Percentiles rank a stretch among this genome's conserved stretches.
Conservation (phyloP, 2,329 filamentous ascomycete species). For the Monilinia aucupariae region DNA sequence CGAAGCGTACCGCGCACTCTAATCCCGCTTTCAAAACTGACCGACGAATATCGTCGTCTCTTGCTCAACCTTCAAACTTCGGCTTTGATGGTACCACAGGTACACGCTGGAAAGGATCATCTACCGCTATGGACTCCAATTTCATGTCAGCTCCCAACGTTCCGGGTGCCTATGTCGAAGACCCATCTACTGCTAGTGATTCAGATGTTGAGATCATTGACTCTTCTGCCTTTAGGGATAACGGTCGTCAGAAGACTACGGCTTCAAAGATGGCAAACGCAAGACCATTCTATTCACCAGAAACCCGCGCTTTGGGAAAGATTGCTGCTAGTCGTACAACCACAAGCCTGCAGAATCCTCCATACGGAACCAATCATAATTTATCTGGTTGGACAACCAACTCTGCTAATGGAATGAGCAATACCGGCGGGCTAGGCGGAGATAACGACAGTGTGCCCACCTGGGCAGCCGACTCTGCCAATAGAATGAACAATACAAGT, state of each 20-base stretch:
- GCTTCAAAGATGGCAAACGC: not conserved
- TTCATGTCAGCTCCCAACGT: slow-evolving; percentile 12
- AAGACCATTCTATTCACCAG: slow-evolving; percentile 15
- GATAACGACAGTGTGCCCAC: not conserved
- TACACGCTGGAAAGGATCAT: not conserved
- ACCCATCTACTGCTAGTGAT: slow-evolving; percentile 25
- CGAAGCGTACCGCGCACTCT: not conserved
- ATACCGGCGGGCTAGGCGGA: not conserved
- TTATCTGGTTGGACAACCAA: slow-evolving; percentile 22
- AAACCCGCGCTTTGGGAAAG: slow-evolving; percentile 21
- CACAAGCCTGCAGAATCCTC: slow-evolving; percentile 13
- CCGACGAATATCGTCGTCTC: not conserved
- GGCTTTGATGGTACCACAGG: not conserved
- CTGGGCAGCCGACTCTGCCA: not conserved
- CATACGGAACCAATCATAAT: slow-evolving; percentile 29
- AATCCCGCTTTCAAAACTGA: not conserved
- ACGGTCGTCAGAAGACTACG: slow-evolving; percentile 22
- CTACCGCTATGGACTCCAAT: slow-evolving; percentile 14
- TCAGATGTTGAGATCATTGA: slow-evolving; percentile 34
- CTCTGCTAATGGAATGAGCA: not conserved
- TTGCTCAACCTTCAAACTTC: not conserved
- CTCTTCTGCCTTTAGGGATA: slow-evolving; percentile 28
- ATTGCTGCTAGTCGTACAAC: slow-evolving; percentile 2
- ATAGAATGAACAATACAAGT: not conserved
- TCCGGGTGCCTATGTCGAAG: slow-evolving; percentile 25